phyloP scores from a whole-genome alignment of 2,329 filamentous ascomycete genomes.

The Hansfordia pulvinata region DNA sequence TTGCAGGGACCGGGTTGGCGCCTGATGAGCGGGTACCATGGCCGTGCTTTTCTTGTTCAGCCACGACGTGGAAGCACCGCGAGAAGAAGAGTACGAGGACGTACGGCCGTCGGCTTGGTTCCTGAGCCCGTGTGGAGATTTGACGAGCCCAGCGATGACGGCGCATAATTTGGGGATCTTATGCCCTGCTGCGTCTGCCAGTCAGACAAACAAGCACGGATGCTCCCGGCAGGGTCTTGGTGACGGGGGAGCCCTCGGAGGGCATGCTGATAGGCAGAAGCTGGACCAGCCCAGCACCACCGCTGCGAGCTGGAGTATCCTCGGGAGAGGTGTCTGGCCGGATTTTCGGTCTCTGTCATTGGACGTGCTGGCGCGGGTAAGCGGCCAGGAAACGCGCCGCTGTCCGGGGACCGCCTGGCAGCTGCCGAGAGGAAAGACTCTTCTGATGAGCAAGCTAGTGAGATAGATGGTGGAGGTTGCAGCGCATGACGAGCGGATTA shows the following conservation, averaged over 20 bases:
- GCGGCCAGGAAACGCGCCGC: too few relatives aligned
- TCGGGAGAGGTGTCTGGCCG: too few relatives aligned
- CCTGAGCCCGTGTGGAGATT: constrained; percentile 27
- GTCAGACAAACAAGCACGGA: constrained; percentile 41
- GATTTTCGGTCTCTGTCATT: too few relatives aligned
- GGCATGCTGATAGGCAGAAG: too few relatives aligned
- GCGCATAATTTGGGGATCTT: constrained; percentile 47
- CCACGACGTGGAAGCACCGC: constrained; percentile 31
- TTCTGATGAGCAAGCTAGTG: too few relatives aligned
- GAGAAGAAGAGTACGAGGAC: constrained; percentile 31
- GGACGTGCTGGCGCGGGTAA: too few relatives aligned
- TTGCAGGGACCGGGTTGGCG: constrained; percentile 20
- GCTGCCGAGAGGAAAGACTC: constrained; percentile 21
- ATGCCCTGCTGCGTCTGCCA: constrained; percentile 34
- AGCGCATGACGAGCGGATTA: constrained; percentile 23
- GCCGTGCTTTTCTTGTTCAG: constrained; percentile 24
- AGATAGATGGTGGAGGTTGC: too few relatives aligned
- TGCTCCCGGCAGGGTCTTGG: too few relatives aligned
- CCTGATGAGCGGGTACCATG: constrained; percentile 25
- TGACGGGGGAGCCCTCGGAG: constrained; percentile 20
- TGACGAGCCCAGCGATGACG: constrained; percentile 30
- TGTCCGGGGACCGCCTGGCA: too few relatives aligned
- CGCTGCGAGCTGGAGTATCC: too few relatives aligned
- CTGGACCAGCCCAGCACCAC: too few relatives aligned
- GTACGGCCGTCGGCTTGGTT: constrained; percentile 27